Base-by-base conservation (phyloP, 441 rosid species). In the Erodium chrysanthum region DNA sequence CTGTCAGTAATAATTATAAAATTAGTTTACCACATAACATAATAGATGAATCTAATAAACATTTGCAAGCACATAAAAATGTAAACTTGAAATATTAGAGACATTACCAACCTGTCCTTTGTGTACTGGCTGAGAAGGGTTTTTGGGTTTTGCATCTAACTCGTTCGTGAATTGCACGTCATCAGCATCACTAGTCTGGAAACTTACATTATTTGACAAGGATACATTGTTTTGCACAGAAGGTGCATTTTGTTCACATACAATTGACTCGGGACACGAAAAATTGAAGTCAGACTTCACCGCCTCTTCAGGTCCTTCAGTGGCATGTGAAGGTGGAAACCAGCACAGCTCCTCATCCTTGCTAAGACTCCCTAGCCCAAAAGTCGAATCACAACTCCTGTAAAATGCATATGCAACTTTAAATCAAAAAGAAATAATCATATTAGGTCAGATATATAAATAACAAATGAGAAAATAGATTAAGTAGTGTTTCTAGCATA, bases 301-400 rank as follows among this genome's bases (percentile, higher is more conserved):
- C 44, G 77, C 80, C 69, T 79, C 74, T 67, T 84, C 86, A 52
- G 85, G 80, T 58, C 74, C 84, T 76, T 85, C 89, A 70, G 70
- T 70, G 71, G 82, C 77, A 74, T 74, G 82, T 35, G 84, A 74
- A 67, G 91, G 74, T 37, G 85, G 75, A 77, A 92, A 85, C 97
- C 97, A 91, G 72, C 84, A 80, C 70, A 89, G 64, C 22, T 78
- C 84, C 71, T 84, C 90, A 73, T 85, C 95, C 66, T 84, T 84
- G 74, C 78, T 73, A 42, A 89, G 84, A 75, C 84, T 81, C 61
- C 82, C 90, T 76, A 89, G 66, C 59, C 89, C 93, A 75, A 88
- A 89, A 42, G 91, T 78, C 29, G 96, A 81, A 78, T 92, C 95
- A 74, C 97, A 92, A 70, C 74, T 83, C 77, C 96, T 90, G 89